Base-by-base conservation (phyloP, 768 basidiomycete genomes). In the Hypholoma sublateritium region DNA sequence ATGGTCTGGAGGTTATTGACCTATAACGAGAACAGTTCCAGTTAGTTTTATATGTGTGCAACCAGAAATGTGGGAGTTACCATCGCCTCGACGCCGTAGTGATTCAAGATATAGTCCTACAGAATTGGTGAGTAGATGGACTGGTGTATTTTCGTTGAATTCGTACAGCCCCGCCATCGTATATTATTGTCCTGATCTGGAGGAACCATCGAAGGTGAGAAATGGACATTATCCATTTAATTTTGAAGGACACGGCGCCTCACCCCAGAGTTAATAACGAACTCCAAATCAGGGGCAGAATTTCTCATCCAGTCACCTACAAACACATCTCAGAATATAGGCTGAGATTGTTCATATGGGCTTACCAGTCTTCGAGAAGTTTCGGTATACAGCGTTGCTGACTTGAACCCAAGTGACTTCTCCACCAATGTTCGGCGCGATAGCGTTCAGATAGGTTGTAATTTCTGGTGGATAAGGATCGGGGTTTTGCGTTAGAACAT, bases 301-400 rank as follows among this genome's bases (percentile, higher is more conserved):
- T 74, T 78, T 46, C 73, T 70, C 82, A 85, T 85, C 83, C 82
- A 85, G 61, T 87, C 85, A 13, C 77, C 78, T 77, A 44, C 1
- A 22, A 42, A 12, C 35, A 35, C 25, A 16, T 6, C 54, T 22
- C 12, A 25, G 36, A 1, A 9, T 19, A 34, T 14, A 9, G 24
- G 14, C 7, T n/a, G 22, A 39, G 17, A 41, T 1, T 8, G 19
- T 11, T n/a, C n/a, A 22, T 32, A 24, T 24, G 17, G 39, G 11
- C 53, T 72, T 73, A 66, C 80, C 81, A 5, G 77, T 80, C 6
- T 49, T 44, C 0, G 77, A 74, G 56, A 83, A 83, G 55, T 80
- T 78, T 19, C 54, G 50, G 56, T 80, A 81, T 4, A 84, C 78
- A 6, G 65, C 47, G 35, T 58, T 16, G 61, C 69, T 82, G 0